Conservation (phyloP, 2,329 filamentous ascomycete species). For the Colletotrichum horii region DNA sequence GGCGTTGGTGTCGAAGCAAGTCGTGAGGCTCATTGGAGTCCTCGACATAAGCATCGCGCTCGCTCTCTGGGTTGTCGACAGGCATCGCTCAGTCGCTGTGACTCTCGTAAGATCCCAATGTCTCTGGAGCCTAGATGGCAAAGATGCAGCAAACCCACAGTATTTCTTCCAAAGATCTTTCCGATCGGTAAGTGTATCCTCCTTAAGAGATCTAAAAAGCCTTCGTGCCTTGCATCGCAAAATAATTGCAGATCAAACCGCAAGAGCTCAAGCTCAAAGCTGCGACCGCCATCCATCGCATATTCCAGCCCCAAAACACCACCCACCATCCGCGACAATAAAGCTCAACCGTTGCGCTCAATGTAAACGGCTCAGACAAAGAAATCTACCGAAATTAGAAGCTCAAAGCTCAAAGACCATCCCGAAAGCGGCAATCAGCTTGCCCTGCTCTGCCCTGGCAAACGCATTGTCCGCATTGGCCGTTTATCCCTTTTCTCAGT, state of each 20-base stretch:
- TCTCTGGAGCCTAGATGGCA: not conserved
- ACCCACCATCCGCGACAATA: not conserved
- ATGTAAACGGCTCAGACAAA: not conserved
- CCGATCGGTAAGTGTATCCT: not conserved
- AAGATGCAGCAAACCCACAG: not conserved
- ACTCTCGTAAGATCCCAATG: not conserved
- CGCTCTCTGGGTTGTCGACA: not conserved
- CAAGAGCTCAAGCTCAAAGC: not conserved
- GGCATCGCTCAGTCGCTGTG: not conserved
- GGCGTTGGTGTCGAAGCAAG: fast-evolving
- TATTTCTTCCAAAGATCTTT: not conserved
- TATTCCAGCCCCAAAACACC: not conserved
- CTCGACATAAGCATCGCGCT: not conserved
- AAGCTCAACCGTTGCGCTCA: not conserved
- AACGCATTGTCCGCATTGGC: slow-evolving; percentile 12
- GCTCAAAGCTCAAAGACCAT: not conserved
- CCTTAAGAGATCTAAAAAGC: not conserved
- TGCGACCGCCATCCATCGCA: not conserved
- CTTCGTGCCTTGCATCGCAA: not conserved
- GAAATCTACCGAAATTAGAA: not conserved
- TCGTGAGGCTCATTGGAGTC: not conserved
- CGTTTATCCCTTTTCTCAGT: not conserved
- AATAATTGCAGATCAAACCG: not conserved
- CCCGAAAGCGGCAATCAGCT: not conserved
- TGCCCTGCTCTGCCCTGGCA: not conserved